Evolutionary conservation across 176 grass and related monocot genomes (phyloP), one percentile per base, ranked within the genome.

Genomic region (Zizania latifolia): DNA sequence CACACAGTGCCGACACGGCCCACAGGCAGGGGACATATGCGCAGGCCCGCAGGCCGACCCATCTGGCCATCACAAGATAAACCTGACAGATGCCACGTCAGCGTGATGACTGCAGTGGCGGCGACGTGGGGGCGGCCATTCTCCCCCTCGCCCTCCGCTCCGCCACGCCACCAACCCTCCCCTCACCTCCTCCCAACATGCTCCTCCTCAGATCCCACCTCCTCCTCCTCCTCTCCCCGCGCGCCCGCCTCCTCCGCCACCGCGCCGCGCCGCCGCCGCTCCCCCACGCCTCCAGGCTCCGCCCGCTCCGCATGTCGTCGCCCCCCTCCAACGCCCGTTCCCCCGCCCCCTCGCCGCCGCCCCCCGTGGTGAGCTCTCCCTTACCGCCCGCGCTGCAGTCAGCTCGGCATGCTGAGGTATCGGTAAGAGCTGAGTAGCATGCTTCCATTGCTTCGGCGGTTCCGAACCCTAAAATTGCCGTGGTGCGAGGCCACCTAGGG

Each of bases 141-240:
- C 39, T 53, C 70, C n/a, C n/a, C n/a, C 62, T 66, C 59, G 38
- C 51, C 78, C 19, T 66, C 38, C 78, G 11, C 22, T 1, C 27
- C 48, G 45, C n/a, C n/a, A n/a, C n/a, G n/a, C 72, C 58, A 84
- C 81, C 83, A 75, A 70, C 64, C 85, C 30, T 38, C 12, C 50
- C 12, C 57, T 41, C 61, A 67, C 70, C 35, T n/a, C 40, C 31
- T n/a, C 59, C 74, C 82, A 63, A 74, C 83, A 90, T 90, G 88
- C 84, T 90, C 80, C 81, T 86, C 76, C 68, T 91, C 88, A 86
- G 92, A 89, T 96, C 92, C 76, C 82, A 83, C 81, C 79, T 83
- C 74, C 76, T 80, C 46, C 85, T 86, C 61, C 78, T 71, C 81
- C 64, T 53, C 77, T n/a, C n/a, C n/a, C n/a, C n/a, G 38, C 46